phyloP scores from a whole-genome alignment of 2,329 filamentous ascomycete genomes.

The Cladorrhinum sp. region DNA sequence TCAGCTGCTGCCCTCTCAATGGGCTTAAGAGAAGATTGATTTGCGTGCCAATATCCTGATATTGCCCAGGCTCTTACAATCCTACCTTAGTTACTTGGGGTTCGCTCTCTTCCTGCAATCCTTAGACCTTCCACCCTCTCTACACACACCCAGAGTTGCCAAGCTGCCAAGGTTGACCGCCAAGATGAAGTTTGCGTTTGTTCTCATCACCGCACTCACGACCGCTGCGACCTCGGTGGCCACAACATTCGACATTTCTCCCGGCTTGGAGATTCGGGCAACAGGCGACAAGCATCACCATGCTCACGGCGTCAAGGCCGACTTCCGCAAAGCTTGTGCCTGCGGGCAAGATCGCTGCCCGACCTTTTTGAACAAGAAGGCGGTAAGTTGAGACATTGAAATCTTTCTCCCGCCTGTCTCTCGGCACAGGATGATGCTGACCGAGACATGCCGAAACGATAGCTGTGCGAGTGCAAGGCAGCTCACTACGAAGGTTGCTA shows the following conservation, averaged over 20 bases:
- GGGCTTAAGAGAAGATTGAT: not conserved
- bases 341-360: conserved; percentile 19
- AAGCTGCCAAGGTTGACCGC: not conserved
- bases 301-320: conserved; percentile 14
- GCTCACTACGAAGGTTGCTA: conserved; percentile 21
- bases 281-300: conserved; percentile 9
- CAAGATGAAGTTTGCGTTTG: conserved; percentile 13
- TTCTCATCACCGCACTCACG: not conserved
- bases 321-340: conserved; percentile 20
- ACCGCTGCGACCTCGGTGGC: not conserved
- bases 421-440: not conserved
- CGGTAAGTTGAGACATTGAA: conserved; percentile 16
- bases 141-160: not conserved
- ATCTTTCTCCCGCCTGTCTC: not conserved
- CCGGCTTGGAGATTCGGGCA: conserved; percentile 9
- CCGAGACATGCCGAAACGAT: not conserved
- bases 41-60: not conserved
- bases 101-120: not conserved
- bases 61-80: not conserved
- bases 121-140: not conserved
- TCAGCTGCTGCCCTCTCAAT: not conserved
- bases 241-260: not conserved
- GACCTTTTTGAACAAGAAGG: conserved; percentile 18
- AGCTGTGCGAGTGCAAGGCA: conserved; percentile 25
- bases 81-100: not conserved